These are phyloP conservation scores for Prunus kanzakura DNA, from an alignment of 306 rosid species.

Conservation along the genomic window DNA sequence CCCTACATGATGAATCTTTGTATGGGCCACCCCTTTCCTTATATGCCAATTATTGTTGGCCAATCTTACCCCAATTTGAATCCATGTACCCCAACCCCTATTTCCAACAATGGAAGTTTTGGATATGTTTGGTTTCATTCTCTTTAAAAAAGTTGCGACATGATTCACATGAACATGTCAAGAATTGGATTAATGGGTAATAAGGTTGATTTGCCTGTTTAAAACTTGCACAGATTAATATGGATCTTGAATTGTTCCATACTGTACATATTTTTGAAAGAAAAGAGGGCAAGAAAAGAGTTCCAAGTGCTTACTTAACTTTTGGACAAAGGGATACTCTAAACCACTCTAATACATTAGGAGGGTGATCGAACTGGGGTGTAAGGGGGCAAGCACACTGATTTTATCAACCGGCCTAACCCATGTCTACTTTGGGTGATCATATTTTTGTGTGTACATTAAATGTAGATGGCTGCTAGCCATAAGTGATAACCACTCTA, in stretches of 20 bases:
- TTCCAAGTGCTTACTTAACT: no score
- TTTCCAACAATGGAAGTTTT: constrained; percentile 23
- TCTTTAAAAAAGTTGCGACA: neutral
- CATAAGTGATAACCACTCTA: no score
- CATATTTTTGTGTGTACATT: no score
- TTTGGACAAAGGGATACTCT: no score
- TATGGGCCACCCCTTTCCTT: constrained; percentile 26
- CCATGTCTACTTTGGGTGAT: no score
- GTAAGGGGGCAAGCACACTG: no score
- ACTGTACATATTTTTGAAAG: no score
- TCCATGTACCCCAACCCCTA: neutral
- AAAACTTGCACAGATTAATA: neutral
- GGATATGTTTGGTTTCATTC: neutral
- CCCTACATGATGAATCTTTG: constrained; percentile 26
- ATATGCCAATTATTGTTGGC: neutral
- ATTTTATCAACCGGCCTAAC: no score
- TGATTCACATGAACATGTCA: neutral
- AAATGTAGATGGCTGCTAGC: no score
- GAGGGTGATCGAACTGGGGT: no score
- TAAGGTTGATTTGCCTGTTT: neutral
- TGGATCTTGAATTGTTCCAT: neutral
- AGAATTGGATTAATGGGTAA: neutral
- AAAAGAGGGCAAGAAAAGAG: no score
- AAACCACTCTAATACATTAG: no score
- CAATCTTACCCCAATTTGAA: constrained; percentile 10